Conservation (phyloP, 805 yeast genomes). For the Yueomyces sp. region DNA sequence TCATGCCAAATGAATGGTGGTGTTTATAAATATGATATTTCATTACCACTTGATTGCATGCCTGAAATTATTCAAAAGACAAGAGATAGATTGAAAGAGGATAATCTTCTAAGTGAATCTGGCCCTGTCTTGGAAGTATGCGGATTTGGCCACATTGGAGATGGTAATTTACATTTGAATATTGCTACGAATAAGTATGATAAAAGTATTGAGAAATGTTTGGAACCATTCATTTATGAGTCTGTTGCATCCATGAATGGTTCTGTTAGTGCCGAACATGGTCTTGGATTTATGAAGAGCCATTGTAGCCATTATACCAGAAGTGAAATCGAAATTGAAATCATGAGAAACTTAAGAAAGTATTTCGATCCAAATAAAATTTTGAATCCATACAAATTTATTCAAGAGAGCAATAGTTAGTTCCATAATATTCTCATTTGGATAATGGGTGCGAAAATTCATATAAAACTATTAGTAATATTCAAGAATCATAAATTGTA, state of each 20-base stretch:
- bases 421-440: background rate
- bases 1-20: slow-evolving; percentile 80
- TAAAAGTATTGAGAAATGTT: slow-evolving; percentile 60
- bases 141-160: slow-evolving; percentile 98
- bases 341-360: slow-evolving; percentile 70
- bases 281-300: slow-evolving; percentile 92
- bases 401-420: slow-evolving; percentile 27
- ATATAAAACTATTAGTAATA: no score
- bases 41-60: slow-evolving; percentile 70
- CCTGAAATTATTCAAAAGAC: slow-evolving; percentile 74
- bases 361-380: slow-evolving; percentile 85
- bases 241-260: slow-evolving; percentile 64
- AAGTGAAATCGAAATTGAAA: slow-evolving; percentile 48
- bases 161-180: slow-evolving; percentile 90
- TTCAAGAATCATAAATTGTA: no score
- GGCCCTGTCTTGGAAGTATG: slow-evolving; percentile 75
- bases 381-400: slow-evolving; percentile 88
- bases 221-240: slow-evolving; percentile 94
- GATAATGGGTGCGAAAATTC: background rate
- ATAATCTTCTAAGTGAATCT: slow-evolving; percentile 41
- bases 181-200: slow-evolving; percentile 79
- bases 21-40: slow-evolving; percentile 93
- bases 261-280: slow-evolving; percentile 95
- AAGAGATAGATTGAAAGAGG: slow-evolving; percentile 42
- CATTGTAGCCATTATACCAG: slow-evolving; percentile 80